A percentile compares a stretch with the other conserved stretches of the same genome.
Conservation (phyloP, 768 basidiomycete species). For the Multifurca ochricompacta region DNA sequence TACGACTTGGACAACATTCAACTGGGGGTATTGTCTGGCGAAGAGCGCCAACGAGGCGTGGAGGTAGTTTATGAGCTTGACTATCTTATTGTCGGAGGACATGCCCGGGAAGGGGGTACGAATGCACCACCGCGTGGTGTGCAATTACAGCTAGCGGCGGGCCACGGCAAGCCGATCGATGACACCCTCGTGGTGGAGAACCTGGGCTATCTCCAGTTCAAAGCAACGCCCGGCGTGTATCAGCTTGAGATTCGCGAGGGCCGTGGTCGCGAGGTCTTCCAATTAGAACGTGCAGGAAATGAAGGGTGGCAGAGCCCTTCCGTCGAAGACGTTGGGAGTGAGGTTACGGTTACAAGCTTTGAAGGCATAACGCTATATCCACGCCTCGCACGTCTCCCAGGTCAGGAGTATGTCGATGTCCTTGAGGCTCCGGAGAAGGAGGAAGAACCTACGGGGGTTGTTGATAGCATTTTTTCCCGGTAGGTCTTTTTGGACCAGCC, state of each 20-base stretch:
- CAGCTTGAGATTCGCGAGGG: conserved; percentile 77
- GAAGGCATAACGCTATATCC: conserved; percentile 89
- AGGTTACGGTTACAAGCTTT: conserved; percentile 80
- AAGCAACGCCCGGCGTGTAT: conserved; percentile 85
- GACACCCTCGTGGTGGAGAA: conserved; percentile 94
- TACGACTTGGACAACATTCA: conserved; percentile 97
- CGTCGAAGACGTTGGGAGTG: conserved; percentile 59
- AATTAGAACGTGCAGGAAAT: conserved; percentile 79
- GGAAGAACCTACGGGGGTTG: conserved; percentile 31
- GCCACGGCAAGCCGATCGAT: conserved; percentile 43
- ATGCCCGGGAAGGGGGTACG: conserved; percentile 67
- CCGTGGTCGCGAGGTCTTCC: conserved; percentile 70
- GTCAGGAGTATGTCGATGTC: conserved; percentile 80
- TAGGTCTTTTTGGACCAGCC: conserved; percentile 25
- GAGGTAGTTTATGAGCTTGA: conserved; percentile 83
- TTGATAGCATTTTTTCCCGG: conserved; percentile 47
- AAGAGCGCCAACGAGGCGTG: conserved; percentile 46
- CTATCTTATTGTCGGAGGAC: conserved; percentile 89
- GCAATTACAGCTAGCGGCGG: conserved; percentile 70
- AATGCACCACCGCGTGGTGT: conserved; percentile 79
- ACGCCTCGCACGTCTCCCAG: conserved; percentile 55
- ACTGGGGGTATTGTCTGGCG: conserved; percentile 52
- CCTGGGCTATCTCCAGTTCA: conserved; percentile 94
- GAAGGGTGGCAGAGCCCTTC: conserved; percentile 80
- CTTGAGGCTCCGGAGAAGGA: conserved; percentile 39